phyloP scores from a whole-genome alignment of 179 eudicot species.

The Beta corolliflora region DNA sequence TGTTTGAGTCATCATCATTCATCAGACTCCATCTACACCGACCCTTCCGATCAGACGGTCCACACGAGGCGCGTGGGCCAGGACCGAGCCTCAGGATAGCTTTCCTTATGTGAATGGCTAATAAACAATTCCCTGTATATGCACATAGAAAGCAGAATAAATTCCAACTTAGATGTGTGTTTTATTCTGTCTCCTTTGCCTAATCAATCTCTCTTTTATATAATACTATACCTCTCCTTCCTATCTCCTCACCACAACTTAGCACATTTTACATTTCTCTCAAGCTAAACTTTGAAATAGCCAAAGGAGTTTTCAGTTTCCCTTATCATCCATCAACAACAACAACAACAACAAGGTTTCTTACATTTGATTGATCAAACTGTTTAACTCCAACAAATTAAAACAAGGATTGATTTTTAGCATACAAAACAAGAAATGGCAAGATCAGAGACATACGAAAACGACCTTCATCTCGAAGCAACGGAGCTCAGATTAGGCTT shows the following conservation, averaged over 20 bases:
- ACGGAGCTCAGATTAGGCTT: conserved; percentile 82
- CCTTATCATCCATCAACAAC: not conserved
- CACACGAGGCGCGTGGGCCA: conserved; percentile 25
- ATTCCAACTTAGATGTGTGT: conserved; percentile 40
- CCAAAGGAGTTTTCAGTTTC: conserved; percentile 11
- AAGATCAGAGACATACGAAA: conserved; percentile 37
- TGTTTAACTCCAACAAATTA: not conserved
- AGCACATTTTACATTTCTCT: conserved; percentile 20
- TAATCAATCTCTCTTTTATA: conserved; percentile 33
- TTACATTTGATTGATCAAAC: conserved; percentile 8
- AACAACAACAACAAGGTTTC: conserved; percentile 2
- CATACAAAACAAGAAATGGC: conserved; percentile 36
- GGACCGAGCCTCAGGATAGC: conserved; percentile 25
- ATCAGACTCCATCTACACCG: conserved; percentile 25
- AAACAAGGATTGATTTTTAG: conserved; percentile 23
- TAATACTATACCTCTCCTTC: conserved; percentile 36
- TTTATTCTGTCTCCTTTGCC: conserved; percentile 45
- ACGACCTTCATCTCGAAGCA: conserved; percentile 61
- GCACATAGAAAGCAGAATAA: conserved; percentile 41
- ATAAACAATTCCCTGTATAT: conserved; percentile 35
- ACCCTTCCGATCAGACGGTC: conserved; percentile 31
- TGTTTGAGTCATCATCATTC: conserved; percentile 18
- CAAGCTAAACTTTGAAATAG: conserved; percentile 18
- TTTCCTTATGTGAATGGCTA: conserved; percentile 23
- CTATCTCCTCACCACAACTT: conserved; percentile 32